Evolutionary conservation across 2,329 filamentous ascomycete genomes (phyloP).

Genomic region (Botrytis tulipae): DNA sequence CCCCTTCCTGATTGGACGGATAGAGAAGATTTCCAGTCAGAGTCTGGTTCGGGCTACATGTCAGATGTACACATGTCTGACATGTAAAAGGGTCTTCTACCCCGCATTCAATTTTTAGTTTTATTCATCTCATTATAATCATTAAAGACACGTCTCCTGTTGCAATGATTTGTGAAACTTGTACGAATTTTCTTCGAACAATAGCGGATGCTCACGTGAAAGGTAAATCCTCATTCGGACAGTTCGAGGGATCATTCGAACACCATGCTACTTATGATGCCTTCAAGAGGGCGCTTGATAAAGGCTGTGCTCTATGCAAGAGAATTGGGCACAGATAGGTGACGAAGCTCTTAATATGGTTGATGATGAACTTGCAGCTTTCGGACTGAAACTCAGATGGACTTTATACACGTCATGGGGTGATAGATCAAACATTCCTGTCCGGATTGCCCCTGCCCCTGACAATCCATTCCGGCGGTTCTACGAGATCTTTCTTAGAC

Average conservation of each 20-base stretch:
- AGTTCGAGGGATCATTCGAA: not conserved
- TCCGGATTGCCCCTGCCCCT: too few species aligned
- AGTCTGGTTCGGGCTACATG: not conserved
- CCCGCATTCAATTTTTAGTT: not conserved
- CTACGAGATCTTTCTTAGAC: too few species aligned
- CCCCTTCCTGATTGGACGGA: not conserved
- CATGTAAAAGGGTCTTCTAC: not conserved
- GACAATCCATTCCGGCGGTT: too few species aligned
- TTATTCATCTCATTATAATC: not conserved
- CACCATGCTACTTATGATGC: not conserved
- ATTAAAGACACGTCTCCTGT: too few species aligned
- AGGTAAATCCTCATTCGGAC: accelerated
- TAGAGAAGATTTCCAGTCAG: not conserved
- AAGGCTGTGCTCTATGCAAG: not conserved
- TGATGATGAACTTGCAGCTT: not conserved
- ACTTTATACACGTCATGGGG: too few species aligned
- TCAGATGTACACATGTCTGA: not conserved
- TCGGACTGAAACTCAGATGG: accelerated
- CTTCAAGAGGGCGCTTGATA: not conserved
- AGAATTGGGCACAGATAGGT: not conserved
- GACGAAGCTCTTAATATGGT: not conserved
- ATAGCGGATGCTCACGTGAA: accelerated
- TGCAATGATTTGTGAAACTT: not conserved
- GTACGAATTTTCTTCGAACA: not conserved
- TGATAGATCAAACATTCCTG: too few species aligned